Evolutionary conservation across 768 basidiomycete genomes (phyloP), one percentile per base, ranked within the genome.

Genomic region (Saitozyma podzolica): DNA sequence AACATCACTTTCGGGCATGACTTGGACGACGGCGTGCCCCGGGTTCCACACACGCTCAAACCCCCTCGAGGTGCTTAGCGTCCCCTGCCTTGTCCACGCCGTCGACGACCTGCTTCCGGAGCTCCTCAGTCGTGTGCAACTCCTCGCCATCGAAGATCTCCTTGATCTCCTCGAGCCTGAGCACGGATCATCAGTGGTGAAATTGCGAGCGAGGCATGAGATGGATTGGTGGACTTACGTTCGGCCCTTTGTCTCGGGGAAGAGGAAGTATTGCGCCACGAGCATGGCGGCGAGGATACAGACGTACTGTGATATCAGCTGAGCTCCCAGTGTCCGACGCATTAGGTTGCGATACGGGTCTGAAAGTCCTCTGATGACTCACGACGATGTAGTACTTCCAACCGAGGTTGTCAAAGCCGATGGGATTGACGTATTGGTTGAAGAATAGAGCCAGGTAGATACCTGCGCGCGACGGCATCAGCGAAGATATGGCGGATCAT

Each of bases 221-320:
- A 29, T 29, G 29, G 29, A 29, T 5, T 5, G 29, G 29, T 29
- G 29, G 29, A 29, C 29, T 29, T 29, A 29, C 29, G 29, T 64
- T 40, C 59, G 53, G 13, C 66, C 65, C 50, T 64, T 61, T 47
- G 72, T 77, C 64, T 77, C 76, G 53, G 72, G 54, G 54, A 73
- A 19, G 60, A 51, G 65, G 61, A 70, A 67, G 55, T 59, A 75
- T 29, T 69, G 58, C 62, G 64, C 72, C 51, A 70, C 65, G 58
- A 68, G 57, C 42, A 73, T 74, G 54, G 71, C 59, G 1, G 63
- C 72, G 37, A 69, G 48, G 59, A 60, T 67, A 19, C 54, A 52
- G 50, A 47, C 49, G 61, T 67, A 74, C 11, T 29, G 29, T 29
- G 29, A 29, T 29, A 5, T 29, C 29, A 29, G 29, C 29, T 2